Evolutionary conservation across 441 rosid genomes (phyloP).

Genomic region (Erysimum cheiri): DNA sequence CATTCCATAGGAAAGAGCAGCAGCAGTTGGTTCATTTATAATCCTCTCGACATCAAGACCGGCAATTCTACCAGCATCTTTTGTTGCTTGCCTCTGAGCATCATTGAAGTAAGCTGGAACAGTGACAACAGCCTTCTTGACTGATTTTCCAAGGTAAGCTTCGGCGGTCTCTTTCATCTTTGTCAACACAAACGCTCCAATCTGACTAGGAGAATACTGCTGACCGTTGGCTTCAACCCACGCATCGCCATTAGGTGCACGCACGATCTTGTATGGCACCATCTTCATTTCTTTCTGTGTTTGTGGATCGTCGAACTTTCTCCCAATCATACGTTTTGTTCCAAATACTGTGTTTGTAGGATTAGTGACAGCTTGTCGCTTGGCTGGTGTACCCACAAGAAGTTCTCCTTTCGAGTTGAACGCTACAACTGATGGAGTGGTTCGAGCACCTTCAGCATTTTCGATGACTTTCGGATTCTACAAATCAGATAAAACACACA

Average conservation of each 20-base stretch:
- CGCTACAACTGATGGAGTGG: conserved; percentile 90
- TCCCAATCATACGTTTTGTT: conserved; percentile 83
- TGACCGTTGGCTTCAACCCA: conserved; percentile 93
- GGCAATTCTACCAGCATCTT: conserved; percentile 90
- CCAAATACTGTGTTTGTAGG: conserved; percentile 82
- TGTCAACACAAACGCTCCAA: conserved; percentile 76
- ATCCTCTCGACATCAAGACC: conserved; percentile 91
- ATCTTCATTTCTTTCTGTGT: conserved; percentile 93
- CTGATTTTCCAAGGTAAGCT: conserved; percentile 75
- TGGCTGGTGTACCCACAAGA: conserved; percentile 94
- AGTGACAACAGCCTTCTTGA: conserved; percentile 77
- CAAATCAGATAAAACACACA: conserved; percentile 2
- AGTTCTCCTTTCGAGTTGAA: conserved; percentile 80
- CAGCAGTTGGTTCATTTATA: conserved; percentile 94
- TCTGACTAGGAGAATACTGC: conserved; percentile 88
- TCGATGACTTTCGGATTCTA: conserved; percentile 91
- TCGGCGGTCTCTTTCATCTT: conserved; percentile 96
- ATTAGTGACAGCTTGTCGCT: conserved; percentile 92
- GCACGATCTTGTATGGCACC: conserved; percentile 91
- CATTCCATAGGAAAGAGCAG: conserved; percentile 94
- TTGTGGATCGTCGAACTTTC: conserved; percentile 78
- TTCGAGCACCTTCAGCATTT: conserved; percentile 86
- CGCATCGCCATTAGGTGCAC: conserved; percentile 90
- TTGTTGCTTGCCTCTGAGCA: conserved; percentile 94
- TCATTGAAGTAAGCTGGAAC: conserved; percentile 94